Evolutionary conservation across 441 rosid genomes (phyloP).

Genomic region (Populus tomentosa): DNA sequence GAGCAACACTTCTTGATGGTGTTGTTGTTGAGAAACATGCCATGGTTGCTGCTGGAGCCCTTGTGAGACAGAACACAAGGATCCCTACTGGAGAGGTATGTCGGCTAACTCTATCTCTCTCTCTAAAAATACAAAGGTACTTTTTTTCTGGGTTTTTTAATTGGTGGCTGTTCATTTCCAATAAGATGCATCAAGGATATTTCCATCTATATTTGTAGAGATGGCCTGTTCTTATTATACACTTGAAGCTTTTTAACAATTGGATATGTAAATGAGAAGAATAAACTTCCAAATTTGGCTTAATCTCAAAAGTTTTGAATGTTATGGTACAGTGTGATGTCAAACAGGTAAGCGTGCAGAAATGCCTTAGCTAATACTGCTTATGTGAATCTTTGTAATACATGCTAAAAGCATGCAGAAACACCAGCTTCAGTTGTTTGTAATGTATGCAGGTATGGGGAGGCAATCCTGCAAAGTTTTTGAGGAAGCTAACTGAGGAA

Average conservation of each 20-base stretch:
- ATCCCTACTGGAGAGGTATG: slow-evolving; percentile 88
- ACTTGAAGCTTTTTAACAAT: neutral
- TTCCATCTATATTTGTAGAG: neutral
- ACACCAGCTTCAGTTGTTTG: neutral
- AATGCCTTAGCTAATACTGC: neutral
- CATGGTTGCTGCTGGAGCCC: slow-evolving; percentile 97
- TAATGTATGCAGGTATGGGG: slow-evolving; percentile 74
- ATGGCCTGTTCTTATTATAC: too few relatives aligned
- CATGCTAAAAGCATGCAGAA: neutral
- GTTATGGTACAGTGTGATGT: neutral
- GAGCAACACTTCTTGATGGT: slow-evolving; percentile 89
- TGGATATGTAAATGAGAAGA: neutral
- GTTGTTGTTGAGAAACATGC: slow-evolving; percentile 81
- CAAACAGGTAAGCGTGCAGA: too few relatives aligned
- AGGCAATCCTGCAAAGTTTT: slow-evolving; percentile 93
- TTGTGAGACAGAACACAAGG: slow-evolving; percentile 82
- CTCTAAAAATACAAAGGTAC: neutral
- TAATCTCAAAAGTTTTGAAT: neutral
- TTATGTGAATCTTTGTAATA: neutral
- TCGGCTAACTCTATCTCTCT: neutral
- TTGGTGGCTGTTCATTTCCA: neutral
- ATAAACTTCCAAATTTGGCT: neutral
- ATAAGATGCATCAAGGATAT: neutral
- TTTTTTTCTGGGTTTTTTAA: neutral
- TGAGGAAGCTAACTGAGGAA: slow-evolving; percentile 70